Evolutionary conservation across 2,329 filamentous ascomycete species (phyloP).

Genomic region (Epicoccum sorghinum): DNA sequence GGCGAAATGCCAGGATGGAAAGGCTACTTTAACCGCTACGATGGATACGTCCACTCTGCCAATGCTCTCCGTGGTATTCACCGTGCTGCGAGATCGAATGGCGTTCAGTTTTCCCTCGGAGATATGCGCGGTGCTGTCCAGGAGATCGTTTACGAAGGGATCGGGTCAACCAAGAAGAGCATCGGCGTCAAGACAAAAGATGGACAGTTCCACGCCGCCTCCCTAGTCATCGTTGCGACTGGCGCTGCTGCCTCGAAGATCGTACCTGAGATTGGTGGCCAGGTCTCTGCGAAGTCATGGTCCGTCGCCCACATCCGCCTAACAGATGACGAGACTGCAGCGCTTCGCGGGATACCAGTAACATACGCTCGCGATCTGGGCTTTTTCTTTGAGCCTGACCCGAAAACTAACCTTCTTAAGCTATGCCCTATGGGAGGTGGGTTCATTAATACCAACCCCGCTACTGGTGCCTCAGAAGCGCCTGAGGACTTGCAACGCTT

Average conservation of each 20-base stretch:
- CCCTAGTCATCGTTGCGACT: slow-evolving; percentile 57
- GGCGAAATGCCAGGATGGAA: slow-evolving; percentile 60
- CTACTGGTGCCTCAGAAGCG: slow-evolving; percentile 49
- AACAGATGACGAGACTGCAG: slow-evolving; percentile 59
- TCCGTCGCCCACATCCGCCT: slow-evolving; percentile 66
- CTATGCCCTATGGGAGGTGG: slow-evolving; percentile 65
- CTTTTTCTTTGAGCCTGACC: slow-evolving; percentile 71
- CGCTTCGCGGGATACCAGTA: slow-evolving; percentile 64
- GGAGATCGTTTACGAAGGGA: slow-evolving; percentile 50
- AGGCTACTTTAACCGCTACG: slow-evolving; percentile 64
- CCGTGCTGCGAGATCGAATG: slow-evolving; percentile 50
- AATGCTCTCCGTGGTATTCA: slow-evolving; percentile 58
- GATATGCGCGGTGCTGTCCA: slow-evolving; percentile 47
- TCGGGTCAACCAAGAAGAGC: slow-evolving; percentile 29
- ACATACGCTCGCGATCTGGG: slow-evolving; percentile 67
- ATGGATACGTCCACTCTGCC: slow-evolving; percentile 63
- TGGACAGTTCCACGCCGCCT: slow-evolving; percentile 46
- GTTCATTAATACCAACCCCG: slow-evolving; percentile 58
- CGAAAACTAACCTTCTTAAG: slow-evolving; percentile 63
- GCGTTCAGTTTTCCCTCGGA: slow-evolving; percentile 54
- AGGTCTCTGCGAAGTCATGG: slow-evolving; percentile 64
- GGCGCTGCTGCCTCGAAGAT: slow-evolving; percentile 59
- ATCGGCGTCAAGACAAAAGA: slow-evolving; percentile 48
- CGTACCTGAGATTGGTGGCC: slow-evolving; percentile 56
- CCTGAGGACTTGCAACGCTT: slow-evolving; percentile 51